phyloP scores from a whole-genome alignment of 1,284 basidiomycete genomes.

The Boletus semigastroideus region DNA sequence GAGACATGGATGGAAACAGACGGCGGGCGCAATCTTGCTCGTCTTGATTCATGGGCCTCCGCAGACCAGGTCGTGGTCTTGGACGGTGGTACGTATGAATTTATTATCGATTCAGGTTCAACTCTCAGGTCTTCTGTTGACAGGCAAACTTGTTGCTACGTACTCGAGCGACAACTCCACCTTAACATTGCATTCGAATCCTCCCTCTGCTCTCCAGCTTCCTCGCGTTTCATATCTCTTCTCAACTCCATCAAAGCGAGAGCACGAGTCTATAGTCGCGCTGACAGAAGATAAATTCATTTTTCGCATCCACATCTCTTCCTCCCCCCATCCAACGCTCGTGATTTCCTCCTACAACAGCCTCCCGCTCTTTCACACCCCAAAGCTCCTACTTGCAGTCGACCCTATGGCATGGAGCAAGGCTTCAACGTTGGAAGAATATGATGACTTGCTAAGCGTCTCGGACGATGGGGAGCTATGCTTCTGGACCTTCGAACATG shows the following conservation, averaged over 20 bases:
- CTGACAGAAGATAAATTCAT: conserved; percentile 57
- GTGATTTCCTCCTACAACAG: conserved; percentile 43
- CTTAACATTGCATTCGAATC: conserved; percentile 51
- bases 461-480: conserved; percentile 71
- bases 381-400: conserved; percentile 70
- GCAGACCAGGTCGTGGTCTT: conserved; percentile 68
- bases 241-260: conserved; percentile 53
- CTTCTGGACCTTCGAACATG: conserved; percentile 75
- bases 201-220: conserved; percentile 46
- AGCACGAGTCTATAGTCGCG: conserved; percentile 58
- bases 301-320: conserved; percentile 47
- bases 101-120: conserved; percentile 9
- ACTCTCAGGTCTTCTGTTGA: conserved; percentile 5
- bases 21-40: conserved; percentile 45
- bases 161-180: conserved; percentile 40
- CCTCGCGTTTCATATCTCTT: conserved; percentile 60
- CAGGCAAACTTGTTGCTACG: conserved; percentile 36
- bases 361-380: conserved; percentile 50
- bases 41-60: conserved; percentile 46
- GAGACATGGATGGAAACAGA: conserved; percentile 61
- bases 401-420: conserved; percentile 89
- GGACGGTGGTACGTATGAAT: conserved; percentile 48
- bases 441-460: conserved; percentile 78
- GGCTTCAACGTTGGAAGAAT: conserved; percentile 43
- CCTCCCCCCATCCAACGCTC: conserved; percentile 35